phyloP scores from a whole-genome alignment of 148 eudicot species.

The Silene latifolia region DNA sequence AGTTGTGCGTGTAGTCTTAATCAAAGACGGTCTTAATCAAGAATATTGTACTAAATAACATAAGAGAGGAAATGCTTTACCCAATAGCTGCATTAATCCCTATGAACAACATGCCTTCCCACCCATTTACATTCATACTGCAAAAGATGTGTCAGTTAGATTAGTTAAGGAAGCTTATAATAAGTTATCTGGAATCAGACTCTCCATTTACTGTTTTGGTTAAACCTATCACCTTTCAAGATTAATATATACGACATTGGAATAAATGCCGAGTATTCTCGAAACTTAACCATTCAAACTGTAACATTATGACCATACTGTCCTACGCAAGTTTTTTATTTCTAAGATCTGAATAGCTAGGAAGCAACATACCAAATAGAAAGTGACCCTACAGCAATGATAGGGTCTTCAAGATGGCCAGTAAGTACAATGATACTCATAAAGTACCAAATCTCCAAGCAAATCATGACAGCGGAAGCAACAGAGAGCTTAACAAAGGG shows the following conservation, averaged over 20 bases:
- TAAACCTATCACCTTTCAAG: too few species aligned
- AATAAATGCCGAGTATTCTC: too few species aligned
- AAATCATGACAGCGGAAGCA: conserved; percentile 92
- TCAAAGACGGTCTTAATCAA: too few species aligned
- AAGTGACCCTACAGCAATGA: conserved; percentile 85
- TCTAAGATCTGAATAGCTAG: background rate
- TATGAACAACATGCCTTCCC: conserved; percentile 98
- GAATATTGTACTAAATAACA: too few species aligned
- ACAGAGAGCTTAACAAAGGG: conserved; percentile 63
- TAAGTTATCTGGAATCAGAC: background rate
- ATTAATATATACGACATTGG: too few species aligned
- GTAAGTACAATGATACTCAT: conserved; percentile 95
- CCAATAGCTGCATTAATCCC: conserved; percentile 93
- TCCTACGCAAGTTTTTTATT: too few species aligned
- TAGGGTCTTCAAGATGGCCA: conserved; percentile 88
- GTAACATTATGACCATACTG: too few species aligned
- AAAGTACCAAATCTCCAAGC: conserved; percentile 92
- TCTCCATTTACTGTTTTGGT: too few species aligned
- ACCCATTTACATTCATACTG: conserved; percentile 96
- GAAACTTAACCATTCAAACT: too few species aligned
- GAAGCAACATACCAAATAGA: conserved; percentile 62
- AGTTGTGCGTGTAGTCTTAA: too few species aligned
- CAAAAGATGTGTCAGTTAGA: conserved; percentile 14
- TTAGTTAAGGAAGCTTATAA: background rate
- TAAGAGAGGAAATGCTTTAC: conserved; percentile 25